Evolutionary conservation across 1,139 yeast species (phyloP).

Genomic region (Sugiyamaella paludigena): DNA sequence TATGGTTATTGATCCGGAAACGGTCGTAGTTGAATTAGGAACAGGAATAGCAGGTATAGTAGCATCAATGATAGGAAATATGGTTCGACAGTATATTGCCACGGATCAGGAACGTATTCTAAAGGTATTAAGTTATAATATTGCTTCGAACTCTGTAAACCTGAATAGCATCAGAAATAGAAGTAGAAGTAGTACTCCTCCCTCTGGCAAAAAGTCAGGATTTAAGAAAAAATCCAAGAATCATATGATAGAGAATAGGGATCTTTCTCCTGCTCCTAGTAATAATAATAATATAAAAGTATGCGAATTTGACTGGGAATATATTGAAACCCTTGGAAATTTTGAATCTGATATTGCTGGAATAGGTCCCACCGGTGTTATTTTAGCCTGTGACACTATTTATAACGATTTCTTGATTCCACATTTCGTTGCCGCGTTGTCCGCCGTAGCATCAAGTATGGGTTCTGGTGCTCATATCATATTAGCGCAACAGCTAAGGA

Average conservation of each 20-base stretch:
- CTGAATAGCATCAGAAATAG: not conserved
- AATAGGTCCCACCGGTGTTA: slow-evolving; percentile 29
- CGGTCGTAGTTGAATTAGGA: slow-evolving; percentile 58
- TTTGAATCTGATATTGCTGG: slow-evolving; percentile 13
- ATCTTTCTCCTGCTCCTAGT: not conserved
- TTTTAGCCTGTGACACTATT: slow-evolving; percentile 68
- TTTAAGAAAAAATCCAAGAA: slow-evolving; percentile 1
- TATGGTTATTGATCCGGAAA: slow-evolving; percentile 20
- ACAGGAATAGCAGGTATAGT: slow-evolving; percentile 62
- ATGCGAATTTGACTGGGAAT: slow-evolving; percentile 67
- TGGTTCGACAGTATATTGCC: slow-evolving; percentile 46
- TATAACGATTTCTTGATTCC: slow-evolving; percentile 64
- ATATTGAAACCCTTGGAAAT: slow-evolving; percentile 33
- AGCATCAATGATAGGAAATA: slow-evolving; percentile 47
- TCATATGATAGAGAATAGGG: no score
- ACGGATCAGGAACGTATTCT: slow-evolving; percentile 62
- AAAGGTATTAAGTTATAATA: slow-evolving; percentile 50
- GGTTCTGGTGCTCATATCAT: slow-evolving; percentile 41
- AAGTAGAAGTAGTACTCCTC: not conserved
- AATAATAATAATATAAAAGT: slow-evolving; percentile 39
- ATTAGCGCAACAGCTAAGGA: slow-evolving; percentile 57
- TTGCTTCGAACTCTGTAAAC: slow-evolving; percentile 39
- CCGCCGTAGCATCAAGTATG: slow-evolving; percentile 33
- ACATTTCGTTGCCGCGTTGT: slow-evolving; percentile 48
- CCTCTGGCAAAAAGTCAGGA: slow-evolving; percentile 7